Evolutionary conservation across 2,329 filamentous ascomycete genomes (phyloP).

Genomic region (Aspergillus tamarii): DNA sequence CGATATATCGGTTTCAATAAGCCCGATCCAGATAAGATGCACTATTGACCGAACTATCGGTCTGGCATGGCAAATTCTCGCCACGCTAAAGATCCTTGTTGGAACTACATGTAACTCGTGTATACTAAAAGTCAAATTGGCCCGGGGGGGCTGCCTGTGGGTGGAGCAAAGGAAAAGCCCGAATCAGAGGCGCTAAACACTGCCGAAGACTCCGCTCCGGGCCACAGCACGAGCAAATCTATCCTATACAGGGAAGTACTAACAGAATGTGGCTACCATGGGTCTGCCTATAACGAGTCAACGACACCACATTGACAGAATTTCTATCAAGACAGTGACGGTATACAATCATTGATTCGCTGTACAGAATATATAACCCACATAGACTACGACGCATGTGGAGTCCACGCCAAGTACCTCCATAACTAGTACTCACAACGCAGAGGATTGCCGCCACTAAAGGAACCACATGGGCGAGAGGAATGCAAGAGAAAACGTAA

Average conservation of each 20-base stretch:
- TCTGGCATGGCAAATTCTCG: not conserved
- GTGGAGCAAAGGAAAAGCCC: constrained; percentile 1
- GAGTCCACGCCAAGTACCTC: not conserved
- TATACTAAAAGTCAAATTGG: not conserved
- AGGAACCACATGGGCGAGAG: not conserved
- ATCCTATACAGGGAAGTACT: constrained; percentile 11
- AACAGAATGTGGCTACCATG: constrained; percentile 18
- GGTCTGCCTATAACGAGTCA: constrained; percentile 6
- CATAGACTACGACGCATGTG: not conserved
- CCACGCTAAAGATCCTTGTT: not conserved
- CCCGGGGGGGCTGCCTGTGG: not conserved
- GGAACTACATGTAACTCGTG: not conserved
- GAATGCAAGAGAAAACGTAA: not conserved
- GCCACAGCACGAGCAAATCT: not conserved
- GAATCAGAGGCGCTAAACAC: constrained; percentile 4
- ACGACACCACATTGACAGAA: not conserved
- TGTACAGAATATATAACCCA: not conserved
- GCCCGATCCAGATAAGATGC: not conserved
- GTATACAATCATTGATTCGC: not conserved
- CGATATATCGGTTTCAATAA: not conserved
- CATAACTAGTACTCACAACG: not conserved
- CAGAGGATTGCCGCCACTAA: not conserved
- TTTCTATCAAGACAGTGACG: not conserved
- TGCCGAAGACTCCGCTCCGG: not conserved
- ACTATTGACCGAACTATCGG: not conserved